Conservation (phyloP, 768 basidiomycete species). For the Boletus pseudo-olivaceus region DNA sequence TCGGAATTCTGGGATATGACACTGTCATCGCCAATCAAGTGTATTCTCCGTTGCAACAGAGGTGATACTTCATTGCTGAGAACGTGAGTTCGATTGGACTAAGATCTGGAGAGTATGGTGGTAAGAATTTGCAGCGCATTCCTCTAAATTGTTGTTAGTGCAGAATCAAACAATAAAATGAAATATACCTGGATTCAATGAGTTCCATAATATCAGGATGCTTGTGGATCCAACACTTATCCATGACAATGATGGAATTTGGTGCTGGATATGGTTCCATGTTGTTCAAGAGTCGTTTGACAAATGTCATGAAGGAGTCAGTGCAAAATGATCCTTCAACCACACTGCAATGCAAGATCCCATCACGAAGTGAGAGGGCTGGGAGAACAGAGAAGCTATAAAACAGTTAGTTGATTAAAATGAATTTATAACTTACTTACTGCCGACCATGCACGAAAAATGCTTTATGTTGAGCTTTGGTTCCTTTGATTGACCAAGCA, state of each 20-base stretch:
- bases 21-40: not conserved
- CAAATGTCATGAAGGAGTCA: too few relatives aligned
- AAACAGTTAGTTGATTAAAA: too few relatives aligned
- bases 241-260: not conserved
- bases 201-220: too few relatives aligned
- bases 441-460: too few relatives aligned
- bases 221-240: not conserved
- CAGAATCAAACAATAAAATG: not conserved
- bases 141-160: not conserved
- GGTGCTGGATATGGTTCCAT: not conserved
- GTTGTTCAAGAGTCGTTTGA: not conserved
- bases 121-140: not conserved
- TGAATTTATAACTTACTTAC: not conserved
- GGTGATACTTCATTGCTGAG: not conserved
- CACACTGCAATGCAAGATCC: too few relatives aligned
- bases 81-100: not conserved
- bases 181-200: not conserved
- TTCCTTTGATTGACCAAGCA: too few relatives aligned
- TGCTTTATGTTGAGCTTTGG: too few relatives aligned
- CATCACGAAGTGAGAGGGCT: not conserved
- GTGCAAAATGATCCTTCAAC: too few relatives aligned
- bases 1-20: too few relatives aligned
- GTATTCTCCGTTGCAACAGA: not conserved
- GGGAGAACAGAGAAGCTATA: not conserved
- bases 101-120: not conserved